Evolutionary conservation across 352 stramenopile genomes (phyloP).

Genomic region (Globisporangium yorkense): DNA sequence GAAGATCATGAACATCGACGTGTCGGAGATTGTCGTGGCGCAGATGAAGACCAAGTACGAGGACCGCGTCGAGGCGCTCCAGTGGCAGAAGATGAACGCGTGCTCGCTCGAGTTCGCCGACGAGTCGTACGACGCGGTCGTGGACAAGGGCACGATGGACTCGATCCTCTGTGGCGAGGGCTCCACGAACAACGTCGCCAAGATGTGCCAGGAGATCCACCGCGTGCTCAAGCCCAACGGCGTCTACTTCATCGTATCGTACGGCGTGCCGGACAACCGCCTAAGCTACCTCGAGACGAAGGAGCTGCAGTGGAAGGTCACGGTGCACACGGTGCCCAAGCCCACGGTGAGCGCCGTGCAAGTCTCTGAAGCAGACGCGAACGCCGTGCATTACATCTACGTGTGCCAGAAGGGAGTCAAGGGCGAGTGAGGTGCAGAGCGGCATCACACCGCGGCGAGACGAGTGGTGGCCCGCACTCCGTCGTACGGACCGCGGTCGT

Average conservation of each 20-base stretch:
- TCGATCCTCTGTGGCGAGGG: slow-evolving; percentile 94
- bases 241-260: slow-evolving; percentile 94
- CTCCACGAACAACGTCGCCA: slow-evolving; percentile 92
- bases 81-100: slow-evolving; percentile 96
- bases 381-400: slow-evolving; percentile 96
- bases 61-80: slow-evolving; percentile 86
- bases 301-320: slow-evolving; percentile 93
- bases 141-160: slow-evolving; percentile 96
- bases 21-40: slow-evolving; percentile 92
- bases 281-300: slow-evolving; percentile 96
- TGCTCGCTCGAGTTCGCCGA: slow-evolving; percentile 92
- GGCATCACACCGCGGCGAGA: background rate
- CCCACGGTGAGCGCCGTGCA: slow-evolving; percentile 92
- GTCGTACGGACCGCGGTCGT: background rate
- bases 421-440: slow-evolving; percentile 14
- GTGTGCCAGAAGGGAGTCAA: slow-evolving; percentile 91
- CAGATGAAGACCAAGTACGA: slow-evolving; percentile 93
- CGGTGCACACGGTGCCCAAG: slow-evolving; percentile 94
- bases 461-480: background rate
- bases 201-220: slow-evolving; percentile 94
- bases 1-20: slow-evolving; percentile 94
- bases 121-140: slow-evolving; percentile 91
- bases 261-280: slow-evolving; percentile 94
- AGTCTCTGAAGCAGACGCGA: slow-evolving; percentile 90
- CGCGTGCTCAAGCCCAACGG: slow-evolving; percentile 94